Evolutionary conservation across 1,284 basidiomycete genomes (phyloP).

Genomic region (Athelia sp.): DNA sequence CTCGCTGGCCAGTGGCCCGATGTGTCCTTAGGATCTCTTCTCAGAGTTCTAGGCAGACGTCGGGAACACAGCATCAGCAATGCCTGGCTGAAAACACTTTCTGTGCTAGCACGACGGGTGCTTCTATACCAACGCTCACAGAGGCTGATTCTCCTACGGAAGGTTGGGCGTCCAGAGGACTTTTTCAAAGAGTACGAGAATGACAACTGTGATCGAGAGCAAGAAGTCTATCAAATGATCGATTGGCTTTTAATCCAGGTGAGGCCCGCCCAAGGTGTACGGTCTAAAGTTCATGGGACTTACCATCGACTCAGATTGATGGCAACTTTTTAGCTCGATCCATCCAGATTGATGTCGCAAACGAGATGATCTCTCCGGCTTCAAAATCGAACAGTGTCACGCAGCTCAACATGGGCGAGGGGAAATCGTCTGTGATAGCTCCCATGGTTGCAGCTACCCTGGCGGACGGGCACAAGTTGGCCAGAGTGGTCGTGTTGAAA

Average conservation of each 20-base stretch:
- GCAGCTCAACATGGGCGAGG: background rate
- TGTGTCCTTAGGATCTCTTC: slow-evolving; percentile 18
- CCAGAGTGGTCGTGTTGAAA: slow-evolving; percentile 44
- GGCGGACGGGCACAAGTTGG: slow-evolving; percentile 36
- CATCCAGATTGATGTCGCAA: slow-evolving; percentile 35
- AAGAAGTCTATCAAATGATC: slow-evolving; percentile 16
- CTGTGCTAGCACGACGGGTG: slow-evolving; percentile 18
- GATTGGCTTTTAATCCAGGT: slow-evolving; percentile 47
- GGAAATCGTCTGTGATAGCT: slow-evolving; percentile 26
- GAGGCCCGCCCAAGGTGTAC: background rate
- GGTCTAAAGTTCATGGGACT: background rate
- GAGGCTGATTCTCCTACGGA: slow-evolving; percentile 19
- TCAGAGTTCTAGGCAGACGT: slow-evolving; percentile 15
- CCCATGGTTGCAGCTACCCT: slow-evolving; percentile 36
- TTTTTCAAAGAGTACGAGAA: slow-evolving; percentile 30
- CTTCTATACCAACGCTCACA: slow-evolving; percentile 29
- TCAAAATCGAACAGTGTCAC: background rate
- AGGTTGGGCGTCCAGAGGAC: slow-evolving; percentile 18
- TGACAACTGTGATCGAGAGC: slow-evolving; percentile 12
- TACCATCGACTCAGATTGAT: slow-evolving; percentile 34
- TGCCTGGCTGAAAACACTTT: slow-evolving; percentile 24
- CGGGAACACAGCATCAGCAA: slow-evolving; percentile 13
- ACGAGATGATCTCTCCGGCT: slow-evolving; percentile 42
- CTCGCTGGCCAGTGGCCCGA: slow-evolving; percentile 7
- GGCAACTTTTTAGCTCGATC: slow-evolving; percentile 34